A percentile compares a stretch with the other conserved stretches of the same genome.
Conservation (phyloP, 2,329 filamentous ascomycete genomes). For the Botrytis paeoniae region DNA sequence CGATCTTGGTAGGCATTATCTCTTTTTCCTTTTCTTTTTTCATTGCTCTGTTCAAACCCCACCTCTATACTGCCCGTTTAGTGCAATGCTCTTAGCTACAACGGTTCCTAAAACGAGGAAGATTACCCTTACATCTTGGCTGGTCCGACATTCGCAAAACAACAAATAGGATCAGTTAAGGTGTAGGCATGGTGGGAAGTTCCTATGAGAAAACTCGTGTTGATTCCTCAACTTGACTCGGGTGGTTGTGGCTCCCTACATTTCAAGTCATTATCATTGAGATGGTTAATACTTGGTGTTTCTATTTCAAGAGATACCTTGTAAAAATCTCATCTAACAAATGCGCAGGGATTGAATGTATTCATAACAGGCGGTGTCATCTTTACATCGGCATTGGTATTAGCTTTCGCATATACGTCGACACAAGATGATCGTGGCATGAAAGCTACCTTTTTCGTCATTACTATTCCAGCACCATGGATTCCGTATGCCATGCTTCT, state of each 20-base stretch:
- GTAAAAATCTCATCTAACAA: slow-evolving; percentile 34
- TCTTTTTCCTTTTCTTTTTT: slow-evolving; percentile 23
- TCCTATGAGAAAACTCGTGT: slow-evolving; percentile 50
- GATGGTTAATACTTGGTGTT: slow-evolving; percentile 23
- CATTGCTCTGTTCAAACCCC: slow-evolving; percentile 42
- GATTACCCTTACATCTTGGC: slow-evolving; percentile 54
- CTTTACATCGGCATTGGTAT: slow-evolving; percentile 64
- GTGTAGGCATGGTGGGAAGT: slow-evolving; percentile 56
- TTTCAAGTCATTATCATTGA: slow-evolving; percentile 25
- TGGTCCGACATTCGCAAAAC: slow-evolving; percentile 52
- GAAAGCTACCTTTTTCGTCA: slow-evolving; percentile 74
- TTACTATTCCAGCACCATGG: slow-evolving; percentile 78
- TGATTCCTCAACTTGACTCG: slow-evolving; percentile 38
- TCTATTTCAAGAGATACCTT: slow-evolving; percentile 21
- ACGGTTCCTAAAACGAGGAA: slow-evolving; percentile 60
- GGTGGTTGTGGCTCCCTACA: slow-evolving; percentile 42
- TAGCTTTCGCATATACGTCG: slow-evolving; percentile 80
- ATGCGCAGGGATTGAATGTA: slow-evolving; percentile 48
- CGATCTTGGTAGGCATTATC: slow-evolving; percentile 59
- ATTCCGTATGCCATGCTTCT: slow-evolving; percentile 78
- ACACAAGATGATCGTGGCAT: slow-evolving; percentile 79
- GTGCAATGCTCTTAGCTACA: slow-evolving; percentile 48
- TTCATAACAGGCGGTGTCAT: slow-evolving; percentile 48
- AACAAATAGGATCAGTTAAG: slow-evolving; percentile 49
- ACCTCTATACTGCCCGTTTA: slow-evolving; percentile 62